Conservation (phyloP, 305 asterid species). For the Solanum chacoense region DNA sequence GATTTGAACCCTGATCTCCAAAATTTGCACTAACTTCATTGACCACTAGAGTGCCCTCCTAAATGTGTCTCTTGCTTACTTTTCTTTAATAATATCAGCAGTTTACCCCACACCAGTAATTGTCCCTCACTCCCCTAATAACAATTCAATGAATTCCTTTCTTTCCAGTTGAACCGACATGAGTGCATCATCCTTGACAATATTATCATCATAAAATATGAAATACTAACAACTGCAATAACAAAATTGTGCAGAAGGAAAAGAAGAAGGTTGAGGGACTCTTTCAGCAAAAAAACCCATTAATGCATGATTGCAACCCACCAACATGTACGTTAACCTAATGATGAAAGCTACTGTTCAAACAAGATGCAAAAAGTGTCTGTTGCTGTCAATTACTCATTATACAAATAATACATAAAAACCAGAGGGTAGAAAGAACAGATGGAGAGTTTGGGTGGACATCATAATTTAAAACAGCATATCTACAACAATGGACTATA, state of each 20-base stretch:
- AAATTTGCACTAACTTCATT: not conserved
- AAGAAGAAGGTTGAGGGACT: not conserved
- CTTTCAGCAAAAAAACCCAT: not conserved
- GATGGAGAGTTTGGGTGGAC: not conserved
- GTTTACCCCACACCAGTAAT: not conserved
- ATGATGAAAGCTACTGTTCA: not conserved
- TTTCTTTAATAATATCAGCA: not conserved
- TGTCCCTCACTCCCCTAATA: not conserved
- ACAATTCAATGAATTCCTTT: not conserved
- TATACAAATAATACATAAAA: not conserved
- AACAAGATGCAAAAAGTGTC: not conserved
- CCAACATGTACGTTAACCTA: not conserved
- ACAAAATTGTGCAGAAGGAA: not conserved
- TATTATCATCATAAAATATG: not conserved
- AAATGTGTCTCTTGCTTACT: not conserved
- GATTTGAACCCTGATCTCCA: not conserved
- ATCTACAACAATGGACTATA: not conserved
- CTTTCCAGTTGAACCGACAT: not conserved
- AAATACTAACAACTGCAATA: not conserved
- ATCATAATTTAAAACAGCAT: not conserved
- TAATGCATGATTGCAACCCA: not conserved
- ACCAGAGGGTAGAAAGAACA: not conserved
- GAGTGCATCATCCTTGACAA: not conserved
- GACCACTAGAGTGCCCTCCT: not conserved
- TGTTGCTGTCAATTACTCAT: not conserved